Evolutionary conservation across 108 stramenopile species (phyloP), one percentile per base, ranked within the genome.

Genomic region (Cyclotella cryptica): DNA sequence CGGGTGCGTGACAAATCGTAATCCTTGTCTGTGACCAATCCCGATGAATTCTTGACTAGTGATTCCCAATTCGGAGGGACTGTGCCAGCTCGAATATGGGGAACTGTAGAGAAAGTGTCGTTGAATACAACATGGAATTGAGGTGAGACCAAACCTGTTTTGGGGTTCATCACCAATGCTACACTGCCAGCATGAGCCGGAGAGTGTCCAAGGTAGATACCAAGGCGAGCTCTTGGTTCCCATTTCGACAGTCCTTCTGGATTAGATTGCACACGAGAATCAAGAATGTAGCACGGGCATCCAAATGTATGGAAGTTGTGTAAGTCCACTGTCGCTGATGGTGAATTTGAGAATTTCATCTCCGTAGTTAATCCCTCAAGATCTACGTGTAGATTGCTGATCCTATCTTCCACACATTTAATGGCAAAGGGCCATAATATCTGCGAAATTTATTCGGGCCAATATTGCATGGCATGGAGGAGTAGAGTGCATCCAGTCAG

Each of bases 111-210:
- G 65, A 83, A 83, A 22, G 19, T 39, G 22, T 64, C 71, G 18
- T 77, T 66, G 55, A 66, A 66, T 13, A 58, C 29, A 26, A 77
- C n/a, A 41, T 83, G 82, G 52, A 72, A 83, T 51, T 83, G 82
- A 14, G 76, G 74, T 29, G 71, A 77, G 1, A 76, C 76, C 15
- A 66, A 35, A 7, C 68, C 82, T 6, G 76, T 83, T 17, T 41
- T 77, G n/a, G 70, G 71, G 35, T 73, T 74, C 43, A 84, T 59
- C 9, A 78, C 77, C 18, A 84, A 60, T 0, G 83, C 72, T 0
- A 78, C 77, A 28, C 59, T 66, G 14, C 83, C 42, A 39, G 71
- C 83, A 26, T 84, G 83, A 45, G 52, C 15, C 1, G 78, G 77
- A 11, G 77, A 78, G 46, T 47, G 77, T 2, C 82, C 77, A 15